Percentiles rank a stretch among this genome's conserved stretches.
Evolutionary conservation across 139 green algal species (phyloP).

Genomic region (Coccomyxa sp.): DNA sequence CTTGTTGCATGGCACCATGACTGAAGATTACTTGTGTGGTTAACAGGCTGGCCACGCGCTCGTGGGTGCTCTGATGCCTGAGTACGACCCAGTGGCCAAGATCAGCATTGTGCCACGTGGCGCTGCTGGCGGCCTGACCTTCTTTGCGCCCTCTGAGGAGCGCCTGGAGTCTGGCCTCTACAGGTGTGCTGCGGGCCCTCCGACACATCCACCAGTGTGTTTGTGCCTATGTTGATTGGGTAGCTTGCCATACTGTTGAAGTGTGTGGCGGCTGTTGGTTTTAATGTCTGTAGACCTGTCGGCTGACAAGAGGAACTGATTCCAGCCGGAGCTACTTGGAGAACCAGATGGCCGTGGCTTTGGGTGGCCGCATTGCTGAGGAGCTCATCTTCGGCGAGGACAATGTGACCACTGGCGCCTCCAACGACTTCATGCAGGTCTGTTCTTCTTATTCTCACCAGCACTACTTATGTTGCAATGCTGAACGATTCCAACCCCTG

Average conservation of each 20-base stretch:
- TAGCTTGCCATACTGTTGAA: background rate
- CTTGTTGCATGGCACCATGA: background rate
- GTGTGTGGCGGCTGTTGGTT: too few relatives aligned
- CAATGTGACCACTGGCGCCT: conserved; percentile 94
- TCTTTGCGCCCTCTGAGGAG: conserved; percentile 91
- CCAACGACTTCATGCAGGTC: conserved; percentile 88
- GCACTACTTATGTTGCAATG: background rate
- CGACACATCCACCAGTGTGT: background rate
- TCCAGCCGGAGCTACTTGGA: conserved; percentile 70
- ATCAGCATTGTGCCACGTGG: conserved; percentile 98
- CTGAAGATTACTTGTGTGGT: too few relatives aligned
- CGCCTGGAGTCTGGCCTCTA: conserved; percentile 89
- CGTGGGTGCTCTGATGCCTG: conserved; percentile 96
- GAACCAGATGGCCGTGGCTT: conserved; percentile 90
- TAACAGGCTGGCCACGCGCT: conserved; percentile 83
- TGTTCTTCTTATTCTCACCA: background rate
- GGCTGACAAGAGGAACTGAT: too few relatives aligned
- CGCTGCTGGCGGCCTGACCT: conserved; percentile 89
- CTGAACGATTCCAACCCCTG: background rate
- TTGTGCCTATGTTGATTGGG: background rate
- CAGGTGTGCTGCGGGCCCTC: conserved; percentile 24
- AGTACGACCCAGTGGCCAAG: conserved; percentile 99
- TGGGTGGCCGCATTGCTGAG: conserved; percentile 95
- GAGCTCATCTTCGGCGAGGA: conserved; percentile 98
- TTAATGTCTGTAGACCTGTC: too few relatives aligned